A percentile compares a stretch with the other conserved stretches of the same genome.
Evolutionary conservation across 2,329 filamentous ascomycete species (phyloP).

Genomic region (Penicillium freii): DNA sequence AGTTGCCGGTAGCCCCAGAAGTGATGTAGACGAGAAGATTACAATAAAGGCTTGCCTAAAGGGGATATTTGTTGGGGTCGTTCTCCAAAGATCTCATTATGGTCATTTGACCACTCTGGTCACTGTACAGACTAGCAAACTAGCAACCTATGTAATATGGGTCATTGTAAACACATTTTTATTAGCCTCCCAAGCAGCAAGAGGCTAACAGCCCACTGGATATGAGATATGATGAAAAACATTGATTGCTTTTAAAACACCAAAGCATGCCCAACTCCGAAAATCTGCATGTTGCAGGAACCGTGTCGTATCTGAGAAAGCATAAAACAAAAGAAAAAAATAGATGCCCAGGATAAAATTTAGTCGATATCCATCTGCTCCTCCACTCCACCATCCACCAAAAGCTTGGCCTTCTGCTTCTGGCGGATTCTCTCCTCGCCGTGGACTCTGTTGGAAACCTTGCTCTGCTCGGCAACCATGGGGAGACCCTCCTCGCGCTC

Average conservation of each 20-base stretch:
- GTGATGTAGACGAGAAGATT: not conserved
- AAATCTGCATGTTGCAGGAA: slow-evolving; percentile 19
- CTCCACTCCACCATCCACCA: slow-evolving; percentile 46
- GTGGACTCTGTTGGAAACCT: slow-evolving; percentile 37
- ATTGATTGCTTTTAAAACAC: slow-evolving; percentile 31
- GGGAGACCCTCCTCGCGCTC: slow-evolving; percentile 53
- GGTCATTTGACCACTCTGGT: slow-evolving; percentile 8
- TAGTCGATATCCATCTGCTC: slow-evolving; percentile 51
- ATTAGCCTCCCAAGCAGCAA: slow-evolving; percentile 6
- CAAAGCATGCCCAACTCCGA: slow-evolving; percentile 28
- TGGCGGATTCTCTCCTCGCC: slow-evolving; percentile 44
- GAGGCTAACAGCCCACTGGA: slow-evolving; percentile 10
- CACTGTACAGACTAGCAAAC: slow-evolving; percentile 10
- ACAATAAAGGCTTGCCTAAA: not conserved
- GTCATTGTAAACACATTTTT: slow-evolving; percentile 11
- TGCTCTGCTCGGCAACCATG: slow-evolving; percentile 36
- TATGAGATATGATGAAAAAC: slow-evolving; percentile 15
- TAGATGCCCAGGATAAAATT: slow-evolving; percentile 18
- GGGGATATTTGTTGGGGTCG: slow-evolving; percentile 1
- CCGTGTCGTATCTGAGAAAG: slow-evolving; percentile 28
- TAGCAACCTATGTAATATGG: slow-evolving; percentile 12
- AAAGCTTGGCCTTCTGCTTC: slow-evolving; percentile 46
- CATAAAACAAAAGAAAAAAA: slow-evolving; percentile 21
- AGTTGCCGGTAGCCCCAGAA: not conserved
- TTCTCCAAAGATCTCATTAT: slow-evolving; percentile 11